Conservation (phyloP, 75 land plant species). For the Picea sitchensis region DNA sequence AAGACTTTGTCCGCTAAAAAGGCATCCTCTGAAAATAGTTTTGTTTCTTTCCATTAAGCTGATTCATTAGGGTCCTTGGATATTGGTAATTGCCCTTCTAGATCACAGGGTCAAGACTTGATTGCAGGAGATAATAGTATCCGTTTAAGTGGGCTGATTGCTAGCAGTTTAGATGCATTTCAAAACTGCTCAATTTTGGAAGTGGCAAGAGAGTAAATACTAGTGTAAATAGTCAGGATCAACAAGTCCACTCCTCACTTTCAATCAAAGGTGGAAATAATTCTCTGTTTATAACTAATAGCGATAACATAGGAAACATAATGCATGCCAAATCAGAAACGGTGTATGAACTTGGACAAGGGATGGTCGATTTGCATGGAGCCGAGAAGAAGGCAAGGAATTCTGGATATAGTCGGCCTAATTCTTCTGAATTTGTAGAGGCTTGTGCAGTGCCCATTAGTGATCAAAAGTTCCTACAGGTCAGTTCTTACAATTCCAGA, state of each 20-base stretch:
- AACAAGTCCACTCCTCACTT: neutral
- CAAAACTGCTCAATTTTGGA: constrained; percentile 48
- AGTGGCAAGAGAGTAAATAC: constrained; percentile 34
- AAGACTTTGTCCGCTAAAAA: neutral
- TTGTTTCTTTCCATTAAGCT: constrained; percentile 20
- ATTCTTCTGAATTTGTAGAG: neutral
- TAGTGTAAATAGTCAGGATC: constrained; percentile 7
- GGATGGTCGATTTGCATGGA: constrained; percentile 1
- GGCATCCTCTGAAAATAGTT: neutral
- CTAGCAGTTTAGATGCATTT: constrained; percentile 65
- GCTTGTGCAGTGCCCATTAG: neutral
- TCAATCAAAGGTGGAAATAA: constrained; percentile 1
- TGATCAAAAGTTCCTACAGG: neutral
- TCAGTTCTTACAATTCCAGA: neutral
- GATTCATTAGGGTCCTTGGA: constrained; percentile 65
- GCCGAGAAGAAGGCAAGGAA: neutral
- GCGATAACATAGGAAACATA: constrained; percentile 2
- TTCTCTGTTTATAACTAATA: constrained; percentile 4
- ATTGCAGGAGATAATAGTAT: constrained; percentile 34
- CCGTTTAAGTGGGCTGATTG: constrained; percentile 49
- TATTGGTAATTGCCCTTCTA: constrained; percentile 14
- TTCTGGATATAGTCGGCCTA: neutral
- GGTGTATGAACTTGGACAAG: neutral
- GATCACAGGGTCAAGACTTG: constrained; percentile 6
- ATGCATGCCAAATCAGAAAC: neutral